These are phyloP conservation scores for Saccharomyces hybrid DNA, from an alignment of 1,139 yeast species.

Conservation along the genomic window DNA sequence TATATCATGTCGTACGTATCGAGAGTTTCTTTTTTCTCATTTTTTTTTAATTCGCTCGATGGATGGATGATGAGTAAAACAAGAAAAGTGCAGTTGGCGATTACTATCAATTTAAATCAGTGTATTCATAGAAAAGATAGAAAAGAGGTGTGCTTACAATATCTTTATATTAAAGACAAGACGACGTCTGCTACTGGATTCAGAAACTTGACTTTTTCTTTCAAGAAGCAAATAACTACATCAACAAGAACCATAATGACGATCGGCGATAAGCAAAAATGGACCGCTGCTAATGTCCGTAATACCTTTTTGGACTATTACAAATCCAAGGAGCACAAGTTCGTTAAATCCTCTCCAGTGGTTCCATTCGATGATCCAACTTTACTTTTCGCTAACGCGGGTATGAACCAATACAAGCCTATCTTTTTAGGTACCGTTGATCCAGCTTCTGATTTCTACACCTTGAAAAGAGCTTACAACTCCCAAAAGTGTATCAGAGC, in stretches of 20 bases:
- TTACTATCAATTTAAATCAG: neutral
- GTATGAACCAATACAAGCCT: slow-evolving; percentile 98
- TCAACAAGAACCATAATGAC: slow-evolving; percentile 18
- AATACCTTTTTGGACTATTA: slow-evolving; percentile 79
- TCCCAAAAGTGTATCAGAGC: slow-evolving; percentile 99
- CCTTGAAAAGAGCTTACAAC: slow-evolving; percentile 81
- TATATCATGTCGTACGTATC: neutral
- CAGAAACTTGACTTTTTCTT: neutral
- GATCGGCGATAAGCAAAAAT: slow-evolving; percentile 35
- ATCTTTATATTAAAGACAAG: neutral
- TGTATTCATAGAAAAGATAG: neutral
- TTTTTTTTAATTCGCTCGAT: neutral
- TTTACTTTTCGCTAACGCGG: slow-evolving; percentile 90
- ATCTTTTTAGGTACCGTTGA: slow-evolving; percentile 95
- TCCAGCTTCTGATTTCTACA: slow-evolving; percentile 81
- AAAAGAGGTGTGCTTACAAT: neutral
- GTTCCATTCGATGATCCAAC: slow-evolving; percentile 98
- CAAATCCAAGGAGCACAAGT: slow-evolving; percentile 60
- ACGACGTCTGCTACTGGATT: neutral
- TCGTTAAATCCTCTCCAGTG: slow-evolving; percentile 88
- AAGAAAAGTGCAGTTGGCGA: neutral
- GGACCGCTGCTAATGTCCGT: slow-evolving; percentile 78
- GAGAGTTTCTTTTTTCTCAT: neutral
- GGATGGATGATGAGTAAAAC: neutral
- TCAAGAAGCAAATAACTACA: neutral